Evolutionary conservation across 1,139 yeast species (phyloP), one percentile per base, ranked within the genome.

Genomic region (Arxiozyma heterogenica): DNA sequence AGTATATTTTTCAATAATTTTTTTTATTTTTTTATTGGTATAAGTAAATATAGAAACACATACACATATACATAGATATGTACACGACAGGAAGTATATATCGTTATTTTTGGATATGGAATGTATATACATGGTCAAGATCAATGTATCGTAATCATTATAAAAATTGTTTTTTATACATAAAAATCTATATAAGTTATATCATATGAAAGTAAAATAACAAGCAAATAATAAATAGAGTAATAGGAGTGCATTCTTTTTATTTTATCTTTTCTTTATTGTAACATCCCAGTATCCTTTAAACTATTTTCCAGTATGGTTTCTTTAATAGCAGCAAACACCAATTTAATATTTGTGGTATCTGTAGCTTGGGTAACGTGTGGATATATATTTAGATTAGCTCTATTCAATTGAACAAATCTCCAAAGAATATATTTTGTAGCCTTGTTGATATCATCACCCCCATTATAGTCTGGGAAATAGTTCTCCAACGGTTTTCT

Each of bases 361-460:
- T 90, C 96, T 1, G 96, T 90, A 0, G 97, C 97, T 68, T 90
- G 96, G 4, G 97, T 90, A 38, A 90, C 86, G 66, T 90, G 95
- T 15, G 96, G 96, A 64, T 86, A 87, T 42, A 90, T 80, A 60
- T 84, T 86, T 59, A 90, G 75, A 21, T 90, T 88, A 1, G 94
- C 84, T 59, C 95, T 77, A 68, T 90, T 90, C 51, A 86, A 81
- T 69, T 86, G 91, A 50, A 88, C 85, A 68, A 90, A 90, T 64
- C 96, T 78, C 95, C 96, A 89, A 51, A 90, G 76, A 57, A 90
- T 89, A 65, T 90, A 90, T 70, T 89, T 90, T 44, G 94, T 96
- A n/a, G 96, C 97, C 68, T 89, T 89, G 66, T 86, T 86, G 53
- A 89, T 86, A 67, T 89, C 93, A 59, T 79, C 77, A 39, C 96